Evolutionary conservation across 2,329 filamentous ascomycete genomes (phyloP), one percentile per base, ranked within the genome.

Genomic region (Monosporascus sp.): DNA sequence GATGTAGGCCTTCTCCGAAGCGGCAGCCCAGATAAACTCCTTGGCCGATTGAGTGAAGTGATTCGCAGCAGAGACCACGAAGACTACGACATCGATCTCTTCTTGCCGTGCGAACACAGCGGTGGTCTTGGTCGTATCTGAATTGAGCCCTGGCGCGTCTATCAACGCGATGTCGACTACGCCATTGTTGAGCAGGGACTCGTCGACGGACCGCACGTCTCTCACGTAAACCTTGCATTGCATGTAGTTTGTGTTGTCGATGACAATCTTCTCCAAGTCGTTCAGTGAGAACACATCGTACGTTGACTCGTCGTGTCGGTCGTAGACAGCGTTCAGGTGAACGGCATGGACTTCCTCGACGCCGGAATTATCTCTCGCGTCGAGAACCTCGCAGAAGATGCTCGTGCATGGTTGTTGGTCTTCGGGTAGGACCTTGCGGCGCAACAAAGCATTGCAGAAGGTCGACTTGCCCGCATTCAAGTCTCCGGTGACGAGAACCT

Each of bases 91-190:
- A 63, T 99, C 94, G 58, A 99, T 99, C 72, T 99, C 94, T 70
- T 99, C 94, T 68, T 99, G 94, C 53, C 94, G 82, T 24, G 94
- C 94, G 70, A 99, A 99, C 7, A 99, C 89, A 20, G 94, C 94
- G 1, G 94, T 99, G 0, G 94, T 99, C 74, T 97, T 96, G 46
- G 96, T 85, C 1, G 93, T 97, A 69, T 99, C 93, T 22, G 89
- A 91, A 72, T 99, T 99, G 51, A 99, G 78, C 31, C 94, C 94
- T 2, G 94, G 94, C 0, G 94, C 94, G 70, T 99, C 94, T 60
- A 99, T 99, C 51, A 99, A 80, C 1, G 94, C 92, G 68, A 99
- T 99, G 66, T 99, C 94, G 43, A 99, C 94, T 1, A 97, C 92
- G 11, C 94, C 94, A 62, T 99, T 99, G 74, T 96, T 97, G 52